Percentiles rank a stretch among this genome's conserved stretches.
phyloP scores from a whole-genome alignment of 2,329 filamentous ascomycete species.

The Saccharata proteae region DNA sequence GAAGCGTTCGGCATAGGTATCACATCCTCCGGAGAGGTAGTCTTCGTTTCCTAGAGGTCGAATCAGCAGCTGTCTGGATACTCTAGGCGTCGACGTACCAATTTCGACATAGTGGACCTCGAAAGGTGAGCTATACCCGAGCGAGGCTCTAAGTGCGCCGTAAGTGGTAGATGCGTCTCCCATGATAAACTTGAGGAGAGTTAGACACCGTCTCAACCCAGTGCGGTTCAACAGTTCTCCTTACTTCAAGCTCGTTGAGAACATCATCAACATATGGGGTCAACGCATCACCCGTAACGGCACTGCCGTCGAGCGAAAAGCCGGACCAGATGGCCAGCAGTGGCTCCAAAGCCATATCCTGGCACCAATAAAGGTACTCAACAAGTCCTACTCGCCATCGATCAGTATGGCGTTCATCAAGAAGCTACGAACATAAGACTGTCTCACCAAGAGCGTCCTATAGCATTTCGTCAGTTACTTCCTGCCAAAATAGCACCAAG shows the following conservation, averaged over 20 bases:
- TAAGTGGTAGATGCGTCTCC: conserved; percentile 42
- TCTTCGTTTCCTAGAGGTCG: conserved; percentile 43
- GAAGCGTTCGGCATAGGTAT: conserved; percentile 40
- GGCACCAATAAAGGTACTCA: conserved; percentile 50
- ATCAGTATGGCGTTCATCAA: too few relatives aligned
- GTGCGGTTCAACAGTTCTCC: neutral
- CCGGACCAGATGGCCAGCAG: conserved; percentile 49
- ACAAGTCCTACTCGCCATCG: conserved; percentile 30
- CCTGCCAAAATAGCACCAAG: too few relatives aligned
- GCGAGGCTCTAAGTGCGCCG: conserved; percentile 44
- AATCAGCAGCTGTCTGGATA: neutral
- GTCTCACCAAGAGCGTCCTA: conserved; percentile 40
- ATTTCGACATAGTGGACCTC: conserved; percentile 50
- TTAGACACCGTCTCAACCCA: too few relatives aligned
- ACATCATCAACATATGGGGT: conserved; percentile 47
- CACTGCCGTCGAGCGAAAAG: conserved; percentile 37
- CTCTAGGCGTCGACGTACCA: conserved; percentile 30
- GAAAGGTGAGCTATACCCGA: conserved; percentile 52
- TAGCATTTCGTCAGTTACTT: too few relatives aligned
- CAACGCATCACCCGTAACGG: conserved; percentile 37
- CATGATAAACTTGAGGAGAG: conserved; percentile 35
- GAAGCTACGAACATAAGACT: neutral
- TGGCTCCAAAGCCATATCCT: conserved; percentile 46
- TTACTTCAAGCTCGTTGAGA: conserved; percentile 46
- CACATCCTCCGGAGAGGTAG: conserved; percentile 38